phyloP scores from a whole-genome alignment of 1,284 basidiomycete species.

The Pseudozyma sp. region DNA sequence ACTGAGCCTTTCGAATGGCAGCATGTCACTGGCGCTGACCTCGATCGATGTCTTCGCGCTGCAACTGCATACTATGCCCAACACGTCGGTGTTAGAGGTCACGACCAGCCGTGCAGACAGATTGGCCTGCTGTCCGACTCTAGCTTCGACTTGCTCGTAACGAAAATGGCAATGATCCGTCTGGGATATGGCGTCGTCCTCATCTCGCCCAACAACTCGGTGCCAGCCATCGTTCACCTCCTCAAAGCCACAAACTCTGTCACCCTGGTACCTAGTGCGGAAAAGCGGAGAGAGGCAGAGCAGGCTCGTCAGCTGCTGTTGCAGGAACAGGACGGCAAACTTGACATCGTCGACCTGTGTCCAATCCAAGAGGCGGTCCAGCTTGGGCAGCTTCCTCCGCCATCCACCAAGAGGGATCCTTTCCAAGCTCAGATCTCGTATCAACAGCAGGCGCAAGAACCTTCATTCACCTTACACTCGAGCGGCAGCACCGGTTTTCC shows the following conservation, averaged over 20 bases:
- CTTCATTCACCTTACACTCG: conserved; percentile 40
- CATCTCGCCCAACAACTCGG: conserved; percentile 54
- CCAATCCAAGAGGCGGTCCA: conserved; percentile 6
- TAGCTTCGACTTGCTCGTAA: conserved; percentile 26
- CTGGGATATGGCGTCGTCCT: conserved; percentile 39
- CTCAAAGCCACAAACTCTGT: conserved; percentile 24
- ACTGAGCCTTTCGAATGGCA: conserved; percentile 40
- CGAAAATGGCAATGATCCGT: conserved; percentile 36
- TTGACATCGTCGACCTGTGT: conserved; percentile 5
- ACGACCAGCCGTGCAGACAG: conserved; percentile 16
- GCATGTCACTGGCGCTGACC: conserved; percentile 17
- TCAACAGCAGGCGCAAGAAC: conserved; percentile 17
- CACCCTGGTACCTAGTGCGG: conserved; percentile 7
- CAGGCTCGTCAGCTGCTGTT: conserved; percentile 6
- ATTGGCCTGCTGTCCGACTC: conserved; percentile 28
- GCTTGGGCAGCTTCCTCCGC: conserved; percentile 12
- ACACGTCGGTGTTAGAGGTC: conserved; percentile 12
- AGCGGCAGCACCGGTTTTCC: conserved; percentile 53
- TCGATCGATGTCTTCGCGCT: conserved; percentile 32
- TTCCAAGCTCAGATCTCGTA: conserved; percentile 14
- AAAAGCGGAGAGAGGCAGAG: conserved; percentile 10
- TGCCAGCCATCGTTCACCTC: conserved; percentile 40
- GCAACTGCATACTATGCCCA: conserved; percentile 38
- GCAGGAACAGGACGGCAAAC: conserved; percentile 3
- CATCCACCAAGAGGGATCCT: conserved; percentile 11